Conservation (phyloP, 192 early-diverging fungal species). For the Backusella liffmaniae region DNA sequence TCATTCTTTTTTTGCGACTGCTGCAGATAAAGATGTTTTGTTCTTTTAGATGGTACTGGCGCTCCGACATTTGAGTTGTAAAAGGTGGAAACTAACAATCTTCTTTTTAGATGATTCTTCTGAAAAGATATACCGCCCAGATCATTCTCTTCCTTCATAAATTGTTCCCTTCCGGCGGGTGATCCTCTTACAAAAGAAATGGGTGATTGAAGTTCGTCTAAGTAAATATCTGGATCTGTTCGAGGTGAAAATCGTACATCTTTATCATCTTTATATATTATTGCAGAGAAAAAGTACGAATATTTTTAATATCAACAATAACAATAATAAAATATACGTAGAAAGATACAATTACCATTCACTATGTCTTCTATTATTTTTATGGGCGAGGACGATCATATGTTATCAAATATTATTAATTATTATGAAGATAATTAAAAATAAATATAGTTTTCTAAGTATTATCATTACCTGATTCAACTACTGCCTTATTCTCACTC, state of each 20-base stretch:
- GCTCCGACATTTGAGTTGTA: background rate
- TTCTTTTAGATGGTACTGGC: constrained; percentile 7
- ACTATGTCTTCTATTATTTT: background rate
- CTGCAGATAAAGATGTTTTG: background rate
- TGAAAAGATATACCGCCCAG: background rate
- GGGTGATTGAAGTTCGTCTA: constrained; percentile 2
- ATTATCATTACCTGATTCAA: background rate
- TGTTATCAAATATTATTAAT: background rate
- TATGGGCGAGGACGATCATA: background rate
- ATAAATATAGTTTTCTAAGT: background rate
- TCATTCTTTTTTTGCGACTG: background rate
- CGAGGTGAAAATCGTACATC: constrained; percentile 4
- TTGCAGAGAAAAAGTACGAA: background rate
- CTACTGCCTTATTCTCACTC: background rate
- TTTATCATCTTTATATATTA: constrained; percentile 8
- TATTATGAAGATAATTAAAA: background rate
- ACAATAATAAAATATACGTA: background rate
- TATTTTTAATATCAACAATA: background rate
- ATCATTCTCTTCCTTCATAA: background rate
- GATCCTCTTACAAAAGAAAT: constrained; percentile 10
- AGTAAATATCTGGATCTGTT: constrained; percentile 10
- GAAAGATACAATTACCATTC: background rate
- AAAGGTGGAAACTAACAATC: background rate
- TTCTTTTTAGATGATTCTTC: background rate
- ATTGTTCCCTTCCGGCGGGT: background rate